phyloP scores from a whole-genome alignment of 2,329 filamentous ascomycete species.

The Corinectria fuckeliana region DNA sequence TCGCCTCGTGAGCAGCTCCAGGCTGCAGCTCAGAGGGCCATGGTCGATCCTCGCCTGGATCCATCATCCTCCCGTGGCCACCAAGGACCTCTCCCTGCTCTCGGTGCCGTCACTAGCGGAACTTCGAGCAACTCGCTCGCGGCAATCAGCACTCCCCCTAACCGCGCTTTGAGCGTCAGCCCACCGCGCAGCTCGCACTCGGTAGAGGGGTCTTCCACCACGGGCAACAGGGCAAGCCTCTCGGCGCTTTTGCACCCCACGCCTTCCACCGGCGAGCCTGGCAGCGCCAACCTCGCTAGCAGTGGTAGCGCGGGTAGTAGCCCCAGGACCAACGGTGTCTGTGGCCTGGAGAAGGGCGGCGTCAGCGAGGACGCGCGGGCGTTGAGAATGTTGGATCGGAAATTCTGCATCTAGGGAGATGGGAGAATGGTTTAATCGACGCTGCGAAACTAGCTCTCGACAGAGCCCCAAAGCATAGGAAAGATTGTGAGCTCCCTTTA shows the following conservation, averaged over 20 bases:
- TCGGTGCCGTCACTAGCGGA: slow-evolving; percentile 44
- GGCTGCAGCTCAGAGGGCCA: slow-evolving; percentile 50
- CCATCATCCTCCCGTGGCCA: slow-evolving; percentile 46
- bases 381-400: slow-evolving; percentile 69
- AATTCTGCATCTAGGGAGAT: slow-evolving; percentile 50
- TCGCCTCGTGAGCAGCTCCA: slow-evolving; percentile 55
- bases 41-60: slow-evolving; percentile 48
- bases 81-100: slow-evolving; percentile 53
- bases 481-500: background rate
- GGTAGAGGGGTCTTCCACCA: slow-evolving; percentile 36
- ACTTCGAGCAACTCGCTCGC: slow-evolving; percentile 36
- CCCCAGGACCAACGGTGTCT: slow-evolving; percentile 38
- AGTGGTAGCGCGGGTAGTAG: slow-evolving; percentile 52
- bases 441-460: background rate
- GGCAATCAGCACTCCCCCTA: slow-evolving; percentile 51
- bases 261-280: slow-evolving; percentile 53
- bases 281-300: slow-evolving; percentile 51
- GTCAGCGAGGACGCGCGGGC: slow-evolving; percentile 70
- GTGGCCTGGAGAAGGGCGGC: slow-evolving; percentile 45
- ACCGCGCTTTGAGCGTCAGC: slow-evolving; percentile 55
- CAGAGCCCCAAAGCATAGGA: background rate
- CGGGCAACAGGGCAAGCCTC: slow-evolving; percentile 52
- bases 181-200: slow-evolving; percentile 53
- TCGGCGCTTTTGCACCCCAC: slow-evolving; percentile 60
- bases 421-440: background rate